Evolutionary conservation across 2,329 filamentous ascomycete species (phyloP).

Genomic region (Fusarium equiseti): DNA sequence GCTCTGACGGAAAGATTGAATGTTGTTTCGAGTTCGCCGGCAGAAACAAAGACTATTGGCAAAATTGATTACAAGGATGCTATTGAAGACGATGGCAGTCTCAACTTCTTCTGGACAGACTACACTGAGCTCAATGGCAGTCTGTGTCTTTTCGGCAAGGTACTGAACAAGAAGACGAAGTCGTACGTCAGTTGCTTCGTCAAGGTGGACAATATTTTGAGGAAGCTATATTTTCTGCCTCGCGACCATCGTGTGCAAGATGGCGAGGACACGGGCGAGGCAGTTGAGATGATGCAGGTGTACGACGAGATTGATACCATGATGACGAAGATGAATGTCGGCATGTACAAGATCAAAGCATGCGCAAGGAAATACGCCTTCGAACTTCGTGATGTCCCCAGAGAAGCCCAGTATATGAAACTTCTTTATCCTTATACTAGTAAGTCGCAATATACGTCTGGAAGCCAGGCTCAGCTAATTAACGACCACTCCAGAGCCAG

Average conservation of each 20-base stretch:
- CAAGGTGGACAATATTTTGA: conserved; percentile 93
- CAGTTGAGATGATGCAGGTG: conserved; percentile 88
- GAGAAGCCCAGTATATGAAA: conserved; percentile 92
- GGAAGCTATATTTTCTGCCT: conserved; percentile 93
- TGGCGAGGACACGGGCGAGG: conserved; percentile 78
- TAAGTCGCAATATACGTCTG: conserved; percentile 45
- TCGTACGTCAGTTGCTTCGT: conserved; percentile 91
- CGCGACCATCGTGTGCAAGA: conserved; percentile 70
- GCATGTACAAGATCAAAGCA: conserved; percentile 92
- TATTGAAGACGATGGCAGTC: conserved; percentile 91
- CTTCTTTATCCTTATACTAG: conserved; percentile 94
- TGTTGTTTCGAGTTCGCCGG: conserved; percentile 78
- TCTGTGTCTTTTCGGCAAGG: conserved; percentile 95
- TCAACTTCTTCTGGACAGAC: conserved; percentile 97
- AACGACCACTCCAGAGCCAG: conserved; percentile 64
- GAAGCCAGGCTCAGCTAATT: conserved; percentile 15
- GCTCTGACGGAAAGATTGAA: conserved; percentile 87
- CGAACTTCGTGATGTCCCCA: conserved; percentile 87
- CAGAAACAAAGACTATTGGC: conserved; percentile 74
- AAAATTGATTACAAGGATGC: conserved; percentile 88
- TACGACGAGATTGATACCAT: conserved; percentile 89
- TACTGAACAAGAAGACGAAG: conserved; percentile 85
- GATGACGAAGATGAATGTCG: conserved; percentile 88
- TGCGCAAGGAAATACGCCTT: conserved; percentile 95
- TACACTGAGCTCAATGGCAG: conserved; percentile 93